phyloP scores from a whole-genome alignment of 2,329 filamentous ascomycete species.

The Fusarium udum region DNA sequence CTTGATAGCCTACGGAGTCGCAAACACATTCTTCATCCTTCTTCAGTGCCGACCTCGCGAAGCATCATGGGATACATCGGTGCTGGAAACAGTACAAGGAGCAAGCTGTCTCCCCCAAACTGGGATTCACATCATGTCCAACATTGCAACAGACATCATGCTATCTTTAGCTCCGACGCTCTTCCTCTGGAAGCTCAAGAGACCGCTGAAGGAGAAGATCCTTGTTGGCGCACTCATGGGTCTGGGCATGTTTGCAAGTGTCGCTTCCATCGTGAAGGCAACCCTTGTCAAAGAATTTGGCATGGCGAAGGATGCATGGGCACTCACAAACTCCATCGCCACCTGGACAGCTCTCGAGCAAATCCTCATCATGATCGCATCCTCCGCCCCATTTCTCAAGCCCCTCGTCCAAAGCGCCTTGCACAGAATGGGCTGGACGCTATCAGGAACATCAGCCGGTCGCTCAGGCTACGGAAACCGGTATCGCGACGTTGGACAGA shows the following conservation, averaged over 20 bases:
- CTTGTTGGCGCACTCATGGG: constrained; percentile 13
- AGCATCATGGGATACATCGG: not conserved
- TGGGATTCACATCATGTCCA: constrained; percentile 13
- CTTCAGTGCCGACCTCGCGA: constrained; percentile 6
- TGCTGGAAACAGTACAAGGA: not conserved
- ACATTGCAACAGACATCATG: constrained; percentile 5
- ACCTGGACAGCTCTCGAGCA: constrained; percentile 22
- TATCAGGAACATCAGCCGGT: constrained; percentile 4
- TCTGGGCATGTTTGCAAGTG: constrained; percentile 6
- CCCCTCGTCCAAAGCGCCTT: not conserved
- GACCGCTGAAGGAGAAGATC: constrained; percentile 6
- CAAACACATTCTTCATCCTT: constrained; percentile 17
- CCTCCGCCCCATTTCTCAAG: constrained; percentile 11
- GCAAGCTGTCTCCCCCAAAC: constrained; percentile 8
- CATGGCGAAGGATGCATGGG: constrained; percentile 10
- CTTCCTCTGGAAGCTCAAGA: constrained; percentile 10
- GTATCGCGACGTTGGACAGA: not conserved
- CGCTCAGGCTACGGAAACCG: constrained; percentile 2
- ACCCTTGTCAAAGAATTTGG: constrained; percentile 18
- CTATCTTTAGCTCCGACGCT: constrained; percentile 5
- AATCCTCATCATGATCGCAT: constrained; percentile 26
- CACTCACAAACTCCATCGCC: constrained; percentile 14
- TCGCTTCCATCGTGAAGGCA: constrained; percentile 11
- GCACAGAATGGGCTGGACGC: constrained; percentile 10
- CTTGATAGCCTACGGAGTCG: not conserved